Base-by-base conservation (phyloP, 2,329 filamentous ascomycete genomes). In the Talaromyces albobiverticillius region DNA sequence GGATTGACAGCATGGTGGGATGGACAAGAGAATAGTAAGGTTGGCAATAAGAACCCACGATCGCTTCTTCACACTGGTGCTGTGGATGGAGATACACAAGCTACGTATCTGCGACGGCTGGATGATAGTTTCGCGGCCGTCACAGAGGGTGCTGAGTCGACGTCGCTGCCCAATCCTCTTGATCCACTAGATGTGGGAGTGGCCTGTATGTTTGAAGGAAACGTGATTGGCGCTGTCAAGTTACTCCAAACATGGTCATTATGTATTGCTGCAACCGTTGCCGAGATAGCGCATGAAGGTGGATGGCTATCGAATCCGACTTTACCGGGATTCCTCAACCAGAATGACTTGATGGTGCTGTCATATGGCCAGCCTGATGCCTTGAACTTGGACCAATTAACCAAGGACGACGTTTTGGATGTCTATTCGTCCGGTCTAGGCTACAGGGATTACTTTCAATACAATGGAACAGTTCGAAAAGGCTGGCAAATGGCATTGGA, bases 1-100 rank as follows among this genome's bases (percentile, higher is more conserved):
- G 89, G 87, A 1, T 76, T 97, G 47, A 86, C 92, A 29, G 86
- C 88, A 5, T 97, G 93, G 93, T 96, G 92, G 91, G 87, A 95
- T 66, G 90, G 94, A 57, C 82, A 83, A n/a, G 82, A 85, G 56
- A 80, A 85, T 9, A 76, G 78, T 13, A 73, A 76, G 1, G 60
- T 71, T 25, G 43, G 43, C 56, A 48, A 59, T 34, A 40, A 38
- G 26, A 60, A 62, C 29, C 57, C 61, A 29, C 72, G 72, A 52
- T 71, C 74, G 20, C 32, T 23, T n/a, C 72, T 79, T 14, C 63
- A 70, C 10, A 51, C 59, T 13, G 64, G 66, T 36, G 66, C 74
- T 7, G 77, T 80, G 14, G 76, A 82, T 55, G 71, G 79, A 11
- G 76, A 79, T 18, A 79, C 80, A n/a, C 75, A 81, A 6, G 81